Evolutionary conservation across 2,329 filamentous ascomycete species (phyloP), one percentile per base, ranked within the genome.

Genomic region (Fusarium beomiforme): DNA sequence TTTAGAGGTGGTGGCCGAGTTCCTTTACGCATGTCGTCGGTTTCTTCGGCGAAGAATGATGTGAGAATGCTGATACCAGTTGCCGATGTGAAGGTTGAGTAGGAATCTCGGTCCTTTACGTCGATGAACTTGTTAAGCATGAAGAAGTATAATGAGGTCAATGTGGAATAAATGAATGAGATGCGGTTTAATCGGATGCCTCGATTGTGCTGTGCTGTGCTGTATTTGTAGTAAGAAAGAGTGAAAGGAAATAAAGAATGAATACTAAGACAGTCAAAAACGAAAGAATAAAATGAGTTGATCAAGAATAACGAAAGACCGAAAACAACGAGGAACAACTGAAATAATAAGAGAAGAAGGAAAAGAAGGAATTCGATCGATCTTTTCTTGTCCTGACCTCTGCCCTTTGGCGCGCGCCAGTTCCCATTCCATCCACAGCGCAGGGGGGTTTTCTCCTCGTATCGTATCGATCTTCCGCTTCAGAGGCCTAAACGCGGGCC

Each of bases 1-100:
- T 77, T 78, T 68, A 80, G 77, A 46, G 78, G 78, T 39, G 78
- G 78, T 26, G 78, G 78, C 14, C 78, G 77, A 37, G 67, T 75
- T 43, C 75, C 71, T 46, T 78, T 77, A 21, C 76, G 77, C 78
- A 79, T 80, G 34, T 29, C 66, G 67, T 72, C 51, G 53, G 39
- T 62, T 24, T 64, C 59, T 51, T 63, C 31, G 10, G 41, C 37
- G 46, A 68, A 58, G 44, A 54, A 46, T 49, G 47, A 49, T 42
- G 62, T 51, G 46, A 71, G 53, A 55, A 70, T 56, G 42, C 42
- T 62, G 29, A 71, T 51, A 36, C 69, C 64, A 26, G 69, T 72
- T 54, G 69, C 65, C 51, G 69, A 71, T 36, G 57, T 54, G 8
- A 44, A 46, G 34, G 59, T 53, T 23, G 63, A 70, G 58, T 51